Conservation (phyloP, 176 grass and related monocot genomes). For the Avena eriantha region DNA sequence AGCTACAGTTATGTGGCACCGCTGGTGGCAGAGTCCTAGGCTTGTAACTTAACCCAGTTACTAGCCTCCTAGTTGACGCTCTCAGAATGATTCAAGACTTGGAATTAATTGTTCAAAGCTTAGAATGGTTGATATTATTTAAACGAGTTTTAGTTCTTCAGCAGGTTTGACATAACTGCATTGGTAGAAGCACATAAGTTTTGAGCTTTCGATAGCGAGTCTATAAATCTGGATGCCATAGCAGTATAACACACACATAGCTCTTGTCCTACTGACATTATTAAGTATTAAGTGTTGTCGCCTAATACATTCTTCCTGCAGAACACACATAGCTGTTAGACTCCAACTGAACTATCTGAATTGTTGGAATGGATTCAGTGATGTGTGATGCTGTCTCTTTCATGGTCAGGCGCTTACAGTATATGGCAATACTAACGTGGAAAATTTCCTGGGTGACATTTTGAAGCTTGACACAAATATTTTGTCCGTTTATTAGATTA, state of each 20-base stretch:
- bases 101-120: not conserved
- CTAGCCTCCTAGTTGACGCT: not conserved
- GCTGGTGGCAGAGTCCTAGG: not conserved
- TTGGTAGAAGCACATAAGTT: not conserved
- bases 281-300: not conserved
- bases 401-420: not conserved
- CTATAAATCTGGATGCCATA: not conserved
- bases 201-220: not conserved
- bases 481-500: not conserved
- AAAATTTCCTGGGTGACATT: slow-evolving; percentile 13
- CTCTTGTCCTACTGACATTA: slow-evolving; percentile 1
- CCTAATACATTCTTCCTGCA: slow-evolving; percentile 11
- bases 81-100: not conserved
- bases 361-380: not conserved
- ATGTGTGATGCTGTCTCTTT: slow-evolving; percentile 17
- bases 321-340: slow-evolving; percentile 23
- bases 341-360: slow-evolving; percentile 7
- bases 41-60: not conserved
- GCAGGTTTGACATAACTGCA: not conserved
- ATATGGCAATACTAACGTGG: not conserved
- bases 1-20: not conserved
- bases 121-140: slow-evolving; percentile 12
- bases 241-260: not conserved
- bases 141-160: slow-evolving; percentile 36
- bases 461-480: not conserved